A percentile compares a stretch with the other conserved stretches of the same genome.
phyloP scores from a whole-genome alignment of 345 rosid species.

The Boechera retrofracta region DNA sequence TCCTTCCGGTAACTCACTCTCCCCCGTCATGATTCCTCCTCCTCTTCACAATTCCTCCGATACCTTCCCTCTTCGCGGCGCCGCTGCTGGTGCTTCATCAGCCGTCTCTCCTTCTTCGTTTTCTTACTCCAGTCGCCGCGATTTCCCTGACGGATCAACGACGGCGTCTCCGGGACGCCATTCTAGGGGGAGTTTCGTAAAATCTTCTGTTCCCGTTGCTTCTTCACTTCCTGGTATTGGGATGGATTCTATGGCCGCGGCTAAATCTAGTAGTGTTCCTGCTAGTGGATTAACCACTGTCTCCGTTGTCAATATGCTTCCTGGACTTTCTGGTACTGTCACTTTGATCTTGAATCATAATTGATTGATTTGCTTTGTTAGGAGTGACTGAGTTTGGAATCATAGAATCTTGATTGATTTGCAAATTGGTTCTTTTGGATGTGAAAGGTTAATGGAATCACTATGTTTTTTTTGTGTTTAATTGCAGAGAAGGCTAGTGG shows the following conservation, averaged over 20 bases:
- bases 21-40: constrained; percentile 94
- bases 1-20: constrained; percentile 69
- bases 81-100: constrained; percentile 22
- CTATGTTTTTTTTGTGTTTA: neutral
- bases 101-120: constrained; percentile 52
- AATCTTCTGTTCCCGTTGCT: constrained; percentile 39
- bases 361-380: neutral
- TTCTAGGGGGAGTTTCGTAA: constrained; percentile 49
- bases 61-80: constrained; percentile 44
- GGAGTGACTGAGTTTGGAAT: neutral
- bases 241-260: constrained; percentile 46
- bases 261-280: constrained; percentile 69
- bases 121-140: constrained; percentile 47
- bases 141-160: constrained; percentile 47
- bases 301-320: constrained; percentile 67
- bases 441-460: constrained; percentile 15
- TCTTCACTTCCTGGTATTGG: constrained; percentile 53
- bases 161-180: constrained; percentile 52
- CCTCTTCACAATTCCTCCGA: constrained; percentile 74
- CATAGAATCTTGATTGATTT: neutral
- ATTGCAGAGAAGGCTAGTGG: constrained; percentile 63
- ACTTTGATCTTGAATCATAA: neutral
- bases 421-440: constrained; percentile 5
- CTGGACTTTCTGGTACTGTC: constrained; percentile 59
- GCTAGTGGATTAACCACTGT: constrained; percentile 71